These are phyloP conservation scores for Phytophthora sp. DNA, from an alignment of 352 stramenopile species.

Conservation along the genomic window DNA sequence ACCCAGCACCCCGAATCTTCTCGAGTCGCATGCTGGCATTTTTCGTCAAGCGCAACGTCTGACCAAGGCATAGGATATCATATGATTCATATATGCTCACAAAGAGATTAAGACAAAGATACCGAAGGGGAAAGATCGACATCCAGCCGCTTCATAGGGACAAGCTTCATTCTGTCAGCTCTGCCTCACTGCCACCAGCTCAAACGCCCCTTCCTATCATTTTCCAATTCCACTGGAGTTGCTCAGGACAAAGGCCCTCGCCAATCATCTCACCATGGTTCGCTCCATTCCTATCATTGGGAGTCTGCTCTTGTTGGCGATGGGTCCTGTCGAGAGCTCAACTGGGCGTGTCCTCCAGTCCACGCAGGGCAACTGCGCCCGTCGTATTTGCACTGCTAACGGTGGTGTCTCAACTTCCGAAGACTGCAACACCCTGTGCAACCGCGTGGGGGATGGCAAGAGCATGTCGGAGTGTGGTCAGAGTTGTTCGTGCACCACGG, in stretches of 20 bases:
- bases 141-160: constrained; percentile 14
- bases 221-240: constrained; percentile 32
- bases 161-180: not conserved
- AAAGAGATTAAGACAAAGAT: constrained; percentile 20
- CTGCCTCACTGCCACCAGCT: not conserved
- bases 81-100: constrained; percentile 22
- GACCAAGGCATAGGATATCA: constrained; percentile 24
- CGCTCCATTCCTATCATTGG: constrained; percentile 10
- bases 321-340: constrained; percentile 14
- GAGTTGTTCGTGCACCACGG: constrained; percentile 31
- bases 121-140: not conserved
- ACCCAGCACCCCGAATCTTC: too few relatives aligned
- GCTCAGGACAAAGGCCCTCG: constrained; percentile 10
- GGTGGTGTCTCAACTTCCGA: constrained; percentile 22
- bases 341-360: constrained; percentile 28
- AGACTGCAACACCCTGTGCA: constrained; percentile 40
- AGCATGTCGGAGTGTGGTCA: constrained; percentile 38
- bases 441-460: constrained; percentile 26
- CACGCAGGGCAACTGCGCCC: constrained; percentile 31
- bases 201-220: constrained; percentile 6
- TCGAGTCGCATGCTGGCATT: not conserved
- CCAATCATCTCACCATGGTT: constrained; percentile 23
- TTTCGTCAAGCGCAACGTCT: constrained; percentile 11
- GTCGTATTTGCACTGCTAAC: constrained; percentile 24
- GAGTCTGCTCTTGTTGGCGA: constrained; percentile 18